Evolutionary conservation across 148 eudicot species (phyloP).

Genomic region (Oxyria digyna): DNA sequence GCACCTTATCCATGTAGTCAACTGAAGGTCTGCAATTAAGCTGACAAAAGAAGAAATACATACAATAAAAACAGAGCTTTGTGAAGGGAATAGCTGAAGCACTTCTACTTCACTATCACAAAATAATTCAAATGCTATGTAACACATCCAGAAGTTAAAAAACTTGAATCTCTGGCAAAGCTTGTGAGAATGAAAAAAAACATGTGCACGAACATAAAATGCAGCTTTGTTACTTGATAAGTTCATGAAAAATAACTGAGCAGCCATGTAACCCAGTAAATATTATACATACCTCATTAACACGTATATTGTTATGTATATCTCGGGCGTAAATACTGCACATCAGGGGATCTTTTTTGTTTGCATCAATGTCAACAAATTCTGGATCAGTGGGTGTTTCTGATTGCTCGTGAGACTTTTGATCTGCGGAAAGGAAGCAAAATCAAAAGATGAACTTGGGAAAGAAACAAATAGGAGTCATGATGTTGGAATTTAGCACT

Average conservation of each 20-base stretch:
- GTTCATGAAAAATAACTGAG: not conserved
- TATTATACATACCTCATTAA: constrained; percentile 45
- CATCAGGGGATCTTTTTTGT: constrained; percentile 66
- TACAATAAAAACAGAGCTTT: not conserved
- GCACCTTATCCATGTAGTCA: constrained; percentile 69
- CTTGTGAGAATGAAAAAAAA: not conserved
- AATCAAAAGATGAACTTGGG: not conserved
- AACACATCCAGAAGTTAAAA: not conserved
- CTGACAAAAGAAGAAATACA: not conserved
- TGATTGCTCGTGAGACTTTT: constrained; percentile 16
- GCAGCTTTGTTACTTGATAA: not conserved
- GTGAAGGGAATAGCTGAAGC: not conserved
- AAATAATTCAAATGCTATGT: not conserved
- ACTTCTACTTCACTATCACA: not conserved
- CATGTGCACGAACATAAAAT: not conserved
- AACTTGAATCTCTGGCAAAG: not conserved
- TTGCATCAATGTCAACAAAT: constrained; percentile 57
- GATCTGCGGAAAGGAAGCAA: constrained; percentile 27
- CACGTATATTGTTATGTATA: constrained; percentile 38
- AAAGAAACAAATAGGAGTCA: not conserved
- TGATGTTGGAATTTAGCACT: not conserved
- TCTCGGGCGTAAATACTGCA: constrained; percentile 68
- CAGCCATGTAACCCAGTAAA: not conserved
- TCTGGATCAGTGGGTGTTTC: constrained; percentile 25
- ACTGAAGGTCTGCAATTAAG: constrained; percentile 10